These are phyloP conservation scores for Annulohypoxylon truncatum DNA, from an alignment of 2,329 filamentous ascomycete species.

Conservation along the genomic window DNA sequence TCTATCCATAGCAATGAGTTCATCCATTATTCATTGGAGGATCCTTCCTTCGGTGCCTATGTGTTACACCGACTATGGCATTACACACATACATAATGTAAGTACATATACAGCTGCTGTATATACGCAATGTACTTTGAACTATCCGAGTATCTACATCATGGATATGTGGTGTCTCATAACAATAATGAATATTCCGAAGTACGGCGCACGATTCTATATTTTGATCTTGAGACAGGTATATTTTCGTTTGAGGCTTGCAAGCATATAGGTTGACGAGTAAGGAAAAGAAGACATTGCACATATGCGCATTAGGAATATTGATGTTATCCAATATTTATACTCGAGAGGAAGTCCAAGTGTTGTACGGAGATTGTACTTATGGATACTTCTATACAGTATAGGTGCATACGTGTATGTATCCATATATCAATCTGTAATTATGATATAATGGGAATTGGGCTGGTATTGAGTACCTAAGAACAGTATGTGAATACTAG, in stretches of 20 bases:
- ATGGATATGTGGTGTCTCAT: conserved; percentile 4
- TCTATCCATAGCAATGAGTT: not conserved
- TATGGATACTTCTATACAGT: not conserved
- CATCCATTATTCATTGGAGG: not conserved
- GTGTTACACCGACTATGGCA: not conserved
- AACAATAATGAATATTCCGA: not conserved
- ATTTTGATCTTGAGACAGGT: not conserved
- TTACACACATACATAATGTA: not conserved
- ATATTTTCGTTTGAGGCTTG: not conserved
- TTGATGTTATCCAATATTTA: not conserved
- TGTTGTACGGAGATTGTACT: not conserved
- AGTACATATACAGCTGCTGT: not conserved
- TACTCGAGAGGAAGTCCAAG: not conserved
- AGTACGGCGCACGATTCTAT: not conserved
- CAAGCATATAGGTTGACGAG: not conserved
- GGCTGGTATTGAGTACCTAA: not conserved
- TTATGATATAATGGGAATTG: not conserved
- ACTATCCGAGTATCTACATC: not conserved
- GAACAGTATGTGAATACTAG: not conserved
- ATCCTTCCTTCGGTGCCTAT: not conserved
- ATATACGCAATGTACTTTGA: not conserved
- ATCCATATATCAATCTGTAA: not conserved
- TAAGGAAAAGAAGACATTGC: not conserved
- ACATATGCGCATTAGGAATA: not conserved
- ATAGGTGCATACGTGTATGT: not conserved